These are phyloP conservation scores for Thuidium tamariscinum DNA, from an alignment of 225 moss, liverwort and hornwort species.

Conservation along the genomic window DNA sequence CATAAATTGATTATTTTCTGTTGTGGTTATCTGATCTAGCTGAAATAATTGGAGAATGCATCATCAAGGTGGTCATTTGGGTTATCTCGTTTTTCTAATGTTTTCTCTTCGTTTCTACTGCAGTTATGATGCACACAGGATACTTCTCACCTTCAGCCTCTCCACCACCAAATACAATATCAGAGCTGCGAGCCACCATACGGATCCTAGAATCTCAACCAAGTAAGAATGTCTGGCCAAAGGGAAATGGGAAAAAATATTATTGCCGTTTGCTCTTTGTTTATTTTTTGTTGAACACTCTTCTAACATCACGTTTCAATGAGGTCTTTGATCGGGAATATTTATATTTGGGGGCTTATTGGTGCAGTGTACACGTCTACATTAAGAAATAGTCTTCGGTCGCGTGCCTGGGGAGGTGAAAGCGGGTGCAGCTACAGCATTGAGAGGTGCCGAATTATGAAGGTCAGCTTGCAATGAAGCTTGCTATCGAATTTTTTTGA, in stretches of 20 bases:
- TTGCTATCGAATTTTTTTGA: background rate
- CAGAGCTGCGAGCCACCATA: slow-evolving; percentile 64
- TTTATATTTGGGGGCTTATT: background rate
- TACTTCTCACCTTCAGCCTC: slow-evolving; percentile 71
- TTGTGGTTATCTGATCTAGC: background rate
- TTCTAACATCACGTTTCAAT: background rate
- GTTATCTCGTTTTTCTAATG: background rate
- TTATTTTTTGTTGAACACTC: background rate
- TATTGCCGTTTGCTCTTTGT: background rate
- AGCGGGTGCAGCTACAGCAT: slow-evolving; percentile 86
- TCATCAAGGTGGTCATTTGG: background rate
- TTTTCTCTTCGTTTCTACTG: background rate
- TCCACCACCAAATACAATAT: slow-evolving; percentile 56
- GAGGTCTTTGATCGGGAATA: background rate
- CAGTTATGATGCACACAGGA: slow-evolving; percentile 91
- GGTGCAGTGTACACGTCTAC: slow-evolving; percentile 68
- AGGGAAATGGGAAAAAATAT: background rate
- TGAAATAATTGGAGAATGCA: background rate
- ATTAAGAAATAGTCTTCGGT: slow-evolving; percentile 72
- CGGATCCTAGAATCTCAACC: slow-evolving; percentile 68
- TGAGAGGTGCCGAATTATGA: slow-evolving; percentile 71
- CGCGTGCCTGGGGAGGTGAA: slow-evolving; percentile 92
- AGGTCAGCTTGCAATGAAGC: slow-evolving; percentile 21
- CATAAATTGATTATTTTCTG: background rate
- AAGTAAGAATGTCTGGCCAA: slow-evolving; percentile 8